Conservation (phyloP, 176 grass and related monocot species). For the Sorghum bicolor region Sorghum_bicolor_NCBIv3 NC_012872.2:69649501-69650000, state of each 20-base stretch:
- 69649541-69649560: too few relatives aligned
- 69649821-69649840: background rate
- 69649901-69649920: background rate
- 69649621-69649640: too few relatives aligned
- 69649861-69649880: background rate
- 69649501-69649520: too few relatives aligned
- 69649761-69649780: background rate
- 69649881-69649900: background rate
- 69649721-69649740: background rate
- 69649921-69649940: background rate
- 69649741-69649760: background rate
- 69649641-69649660: too few relatives aligned
- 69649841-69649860: background rate
- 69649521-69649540: too few relatives aligned
- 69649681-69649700: background rate
- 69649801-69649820: background rate
- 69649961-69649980: background rate
- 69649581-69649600: too few relatives aligned
- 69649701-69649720: background rate
- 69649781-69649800: background rate
- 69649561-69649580: too few relatives aligned
- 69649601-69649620: too few relatives aligned
- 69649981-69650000: background rate
- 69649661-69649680: too few relatives aligned
- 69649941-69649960: background rate